Evolutionary conservation across 2,329 filamentous ascomycete species (phyloP).

Genomic region (Fusarium solani-melongenae): DNA sequence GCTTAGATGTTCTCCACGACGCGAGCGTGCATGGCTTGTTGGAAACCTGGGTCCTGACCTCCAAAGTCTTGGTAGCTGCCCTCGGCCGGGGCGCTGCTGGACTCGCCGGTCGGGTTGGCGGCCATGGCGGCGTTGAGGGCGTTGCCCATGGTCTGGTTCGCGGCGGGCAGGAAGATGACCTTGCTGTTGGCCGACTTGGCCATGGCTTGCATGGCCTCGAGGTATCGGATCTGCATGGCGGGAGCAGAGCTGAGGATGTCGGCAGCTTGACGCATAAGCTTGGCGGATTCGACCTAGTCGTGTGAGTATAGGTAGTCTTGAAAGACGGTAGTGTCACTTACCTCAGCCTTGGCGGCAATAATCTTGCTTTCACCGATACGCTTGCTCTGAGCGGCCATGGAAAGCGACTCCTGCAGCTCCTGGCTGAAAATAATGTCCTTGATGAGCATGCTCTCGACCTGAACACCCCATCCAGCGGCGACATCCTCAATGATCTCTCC

Average conservation of each 20-base stretch:
- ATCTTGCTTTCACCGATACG: constrained; percentile 98
- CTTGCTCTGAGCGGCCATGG: constrained; percentile 99
- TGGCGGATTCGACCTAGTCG: constrained; percentile 88
- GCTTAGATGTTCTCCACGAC: constrained; percentile 87
- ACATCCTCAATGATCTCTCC: constrained; percentile 98
- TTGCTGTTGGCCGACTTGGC: constrained; percentile 92
- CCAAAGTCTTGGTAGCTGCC: constrained; percentile 61
- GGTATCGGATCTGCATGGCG: constrained; percentile 97
- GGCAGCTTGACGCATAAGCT: constrained; percentile 91
- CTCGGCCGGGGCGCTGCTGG: constrained; percentile 54
- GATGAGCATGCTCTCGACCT: constrained; percentile 98
- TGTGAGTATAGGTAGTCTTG: too few species aligned
- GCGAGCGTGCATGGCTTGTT: constrained; percentile 83
- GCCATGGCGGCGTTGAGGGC: constrained; percentile 59
- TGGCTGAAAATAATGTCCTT: constrained; percentile 98
- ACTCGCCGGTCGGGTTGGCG: constrained; percentile 61
- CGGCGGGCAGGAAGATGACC: constrained; percentile 82
- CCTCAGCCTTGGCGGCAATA: constrained; percentile 93
- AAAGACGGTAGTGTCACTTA: too few species aligned
- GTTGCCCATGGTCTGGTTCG: constrained; percentile 64
- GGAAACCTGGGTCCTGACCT: constrained; percentile 71
- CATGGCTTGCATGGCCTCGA: constrained; percentile 99
- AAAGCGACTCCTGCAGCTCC: constrained; percentile 94
- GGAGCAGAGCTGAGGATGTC: constrained; percentile 92
- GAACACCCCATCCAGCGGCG: constrained; percentile 91